phyloP scores from a whole-genome alignment of 2,329 filamentous ascomycete species.

The Beauveria scarabaeidicola region DNA sequence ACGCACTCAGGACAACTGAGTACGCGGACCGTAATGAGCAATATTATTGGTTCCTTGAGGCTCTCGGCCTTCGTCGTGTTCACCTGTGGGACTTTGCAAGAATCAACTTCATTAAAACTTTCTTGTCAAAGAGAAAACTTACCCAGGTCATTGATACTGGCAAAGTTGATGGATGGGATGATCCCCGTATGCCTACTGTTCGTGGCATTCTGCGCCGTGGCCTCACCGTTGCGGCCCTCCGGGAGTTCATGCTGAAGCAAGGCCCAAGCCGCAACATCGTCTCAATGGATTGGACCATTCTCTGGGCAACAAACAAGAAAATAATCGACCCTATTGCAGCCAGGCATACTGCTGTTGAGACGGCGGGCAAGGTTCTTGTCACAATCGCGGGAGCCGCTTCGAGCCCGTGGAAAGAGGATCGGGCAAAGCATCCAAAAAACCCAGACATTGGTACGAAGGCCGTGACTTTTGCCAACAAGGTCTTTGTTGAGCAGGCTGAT shows the following conservation, averaged over 20 bases:
- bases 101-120: slow-evolving; percentile 75
- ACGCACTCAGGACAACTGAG: slow-evolving; percentile 75
- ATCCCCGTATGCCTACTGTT: slow-evolving; percentile 70
- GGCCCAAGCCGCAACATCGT: slow-evolving; percentile 69
- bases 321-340: slow-evolving; percentile 65
- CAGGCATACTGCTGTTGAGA: slow-evolving; percentile 58
- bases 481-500: slow-evolving; percentile 74
- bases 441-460: slow-evolving; percentile 69
- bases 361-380: slow-evolving; percentile 57
- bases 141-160: slow-evolving; percentile 52
- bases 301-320: slow-evolving; percentile 48
- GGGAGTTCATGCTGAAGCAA: slow-evolving; percentile 70
- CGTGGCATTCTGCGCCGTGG: slow-evolving; percentile 63
- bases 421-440: slow-evolving; percentile 77
- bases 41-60: slow-evolving; percentile 77
- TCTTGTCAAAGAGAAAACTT: slow-evolving; percentile 79
- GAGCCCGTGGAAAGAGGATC: slow-evolving; percentile 52
- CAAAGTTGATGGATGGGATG: slow-evolving; percentile 68
- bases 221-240: slow-evolving; percentile 64
- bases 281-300: slow-evolving; percentile 64
- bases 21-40: slow-evolving; percentile 81
- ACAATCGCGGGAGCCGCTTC: slow-evolving; percentile 56
- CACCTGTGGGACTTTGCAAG: slow-evolving; percentile 81
- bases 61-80: slow-evolving; percentile 63
- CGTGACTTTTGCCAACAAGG: slow-evolving; percentile 61